phyloP scores from a whole-genome alignment of 1,284 basidiomycete species.

The Boletus semigastroideus region DNA sequence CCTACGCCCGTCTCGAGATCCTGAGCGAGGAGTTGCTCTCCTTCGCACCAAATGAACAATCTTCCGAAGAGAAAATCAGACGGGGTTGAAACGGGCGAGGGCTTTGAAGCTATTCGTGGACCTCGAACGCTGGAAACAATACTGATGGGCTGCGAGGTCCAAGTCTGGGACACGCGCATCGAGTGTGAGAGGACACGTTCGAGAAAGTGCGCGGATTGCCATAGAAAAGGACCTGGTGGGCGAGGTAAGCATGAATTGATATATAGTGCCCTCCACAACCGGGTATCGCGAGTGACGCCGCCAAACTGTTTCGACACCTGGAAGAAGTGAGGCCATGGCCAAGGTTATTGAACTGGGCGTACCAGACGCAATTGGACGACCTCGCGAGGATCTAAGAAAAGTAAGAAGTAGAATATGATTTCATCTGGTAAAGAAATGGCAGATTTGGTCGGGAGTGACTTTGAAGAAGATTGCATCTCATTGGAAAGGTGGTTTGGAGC shows the following conservation, averaged over 20 bases:
- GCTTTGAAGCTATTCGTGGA: constrained; percentile 15
- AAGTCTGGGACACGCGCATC: constrained; percentile 19
- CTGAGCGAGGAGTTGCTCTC: constrained; percentile 19
- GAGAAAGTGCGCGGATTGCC: constrained; percentile 24
- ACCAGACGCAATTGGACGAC: constrained; percentile 22
- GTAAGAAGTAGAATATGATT: constrained; percentile 19
- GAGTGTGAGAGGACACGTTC: constrained; percentile 20
- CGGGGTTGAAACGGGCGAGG: constrained; percentile 15
- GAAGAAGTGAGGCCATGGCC: not conserved
- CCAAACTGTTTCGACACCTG: constrained; percentile 25
- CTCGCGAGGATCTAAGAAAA: constrained; percentile 16
- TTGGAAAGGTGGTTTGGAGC: not conserved
- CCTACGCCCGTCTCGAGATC: constrained; percentile 26
- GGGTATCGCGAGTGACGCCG: constrained; percentile 15
- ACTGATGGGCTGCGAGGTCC: constrained; percentile 21
- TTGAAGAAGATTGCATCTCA: constrained; percentile 10
- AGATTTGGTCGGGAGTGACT: not conserved
- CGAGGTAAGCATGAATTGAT: constrained; percentile 19
- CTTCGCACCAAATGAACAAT: constrained; percentile 26
- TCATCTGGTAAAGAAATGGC: constrained; percentile 17
- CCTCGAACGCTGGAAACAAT: constrained; percentile 16
- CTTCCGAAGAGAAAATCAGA: constrained; percentile 27
- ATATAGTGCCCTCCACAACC: constrained; percentile 20
- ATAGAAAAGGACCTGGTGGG: constrained; percentile 23
- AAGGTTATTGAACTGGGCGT: not conserved